Percentiles rank a stretch among this genome's conserved stretches.
These are phyloP conservation scores for Trichoderma gracile DNA, from an alignment of 2,329 filamentous ascomycete genomes.

Conservation along the genomic window DNA sequence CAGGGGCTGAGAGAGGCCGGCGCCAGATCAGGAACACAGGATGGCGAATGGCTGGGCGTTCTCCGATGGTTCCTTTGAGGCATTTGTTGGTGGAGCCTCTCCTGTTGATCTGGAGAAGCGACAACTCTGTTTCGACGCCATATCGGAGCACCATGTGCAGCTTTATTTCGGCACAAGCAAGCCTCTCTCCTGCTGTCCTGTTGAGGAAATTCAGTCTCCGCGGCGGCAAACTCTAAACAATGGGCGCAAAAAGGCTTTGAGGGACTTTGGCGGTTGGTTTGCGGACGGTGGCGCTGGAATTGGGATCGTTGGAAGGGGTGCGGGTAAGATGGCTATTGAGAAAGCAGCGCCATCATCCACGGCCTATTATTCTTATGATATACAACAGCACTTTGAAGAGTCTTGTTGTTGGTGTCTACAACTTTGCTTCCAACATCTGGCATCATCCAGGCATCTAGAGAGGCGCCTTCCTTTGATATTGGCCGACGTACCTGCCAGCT, in stretches of 20 bases:
- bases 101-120: conserved; percentile 3
- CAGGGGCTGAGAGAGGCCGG: conserved; percentile 17
- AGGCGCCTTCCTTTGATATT: background rate
- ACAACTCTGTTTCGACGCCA: conserved; percentile 6
- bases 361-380: background rate
- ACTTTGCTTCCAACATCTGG: background rate
- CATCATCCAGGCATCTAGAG: background rate
- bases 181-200: background rate
- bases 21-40: background rate
- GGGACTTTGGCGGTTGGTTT: background rate
- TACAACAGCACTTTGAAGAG: background rate
- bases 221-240: conserved; percentile 17
- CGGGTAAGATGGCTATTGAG: background rate
- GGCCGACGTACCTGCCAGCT: conserved; percentile 5
- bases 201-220: conserved; percentile 2
- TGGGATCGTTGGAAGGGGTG: background rate
- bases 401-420: too few species aligned
- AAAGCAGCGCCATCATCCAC: background rate
- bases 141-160: background rate
- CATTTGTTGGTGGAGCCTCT: conserved; percentile 8
- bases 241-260: background rate
- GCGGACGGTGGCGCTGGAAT: conserved; percentile 1
- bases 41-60: conserved; percentile 1
- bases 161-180: background rate
- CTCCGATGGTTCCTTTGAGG: conserved; percentile 3